These are phyloP conservation scores for Fusarium begoniae DNA, from an alignment of 2,329 filamentous ascomycete genomes.

Conservation along the genomic window DNA sequence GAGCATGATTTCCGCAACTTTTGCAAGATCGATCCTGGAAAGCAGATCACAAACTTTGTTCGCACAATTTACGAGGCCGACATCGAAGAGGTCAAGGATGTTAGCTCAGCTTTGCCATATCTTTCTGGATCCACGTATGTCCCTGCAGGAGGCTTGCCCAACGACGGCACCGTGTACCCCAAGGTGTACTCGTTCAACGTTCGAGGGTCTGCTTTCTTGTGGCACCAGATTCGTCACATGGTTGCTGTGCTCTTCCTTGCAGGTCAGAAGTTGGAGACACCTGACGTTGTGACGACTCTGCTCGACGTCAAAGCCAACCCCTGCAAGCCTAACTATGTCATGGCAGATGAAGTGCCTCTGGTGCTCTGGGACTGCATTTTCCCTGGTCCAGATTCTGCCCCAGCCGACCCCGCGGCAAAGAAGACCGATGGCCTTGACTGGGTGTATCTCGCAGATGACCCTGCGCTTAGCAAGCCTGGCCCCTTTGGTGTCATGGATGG, in stretches of 20 bases:
- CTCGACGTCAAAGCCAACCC: conserved; percentile 78
- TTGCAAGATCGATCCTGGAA: conserved; percentile 90
- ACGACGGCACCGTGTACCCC: conserved; percentile 47
- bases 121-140: conserved; percentile 55
- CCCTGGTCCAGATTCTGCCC: conserved; percentile 58
- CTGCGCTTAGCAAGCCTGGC: conserved; percentile 68
- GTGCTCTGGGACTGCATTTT: conserved; percentile 98
- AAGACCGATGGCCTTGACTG: conserved; percentile 73
- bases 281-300: conserved; percentile 76
- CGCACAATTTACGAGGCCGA: conserved; percentile 82
- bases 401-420: conserved; percentile 42
- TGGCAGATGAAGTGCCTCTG: conserved; percentile 89
- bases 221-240: conserved; percentile 98
- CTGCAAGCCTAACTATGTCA: conserved; percentile 83
- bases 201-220: conserved; percentile 90
- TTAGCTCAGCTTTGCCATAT: conserved; percentile 64
- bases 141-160: conserved; percentile 21
- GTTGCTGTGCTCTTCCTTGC: conserved; percentile 92
- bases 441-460: conserved; percentile 79
- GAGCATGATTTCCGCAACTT: conserved; percentile 96
- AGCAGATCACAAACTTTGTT: conserved; percentile 87
- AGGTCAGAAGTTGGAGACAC: conserved; percentile 84
- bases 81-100: conserved; percentile 74
- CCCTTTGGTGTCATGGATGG: conserved; percentile 74
- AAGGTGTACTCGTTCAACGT: conserved; percentile 90